Base-by-base conservation (phyloP, 148 eudicot genomes). In the Salicornia ramosissima region DNA sequence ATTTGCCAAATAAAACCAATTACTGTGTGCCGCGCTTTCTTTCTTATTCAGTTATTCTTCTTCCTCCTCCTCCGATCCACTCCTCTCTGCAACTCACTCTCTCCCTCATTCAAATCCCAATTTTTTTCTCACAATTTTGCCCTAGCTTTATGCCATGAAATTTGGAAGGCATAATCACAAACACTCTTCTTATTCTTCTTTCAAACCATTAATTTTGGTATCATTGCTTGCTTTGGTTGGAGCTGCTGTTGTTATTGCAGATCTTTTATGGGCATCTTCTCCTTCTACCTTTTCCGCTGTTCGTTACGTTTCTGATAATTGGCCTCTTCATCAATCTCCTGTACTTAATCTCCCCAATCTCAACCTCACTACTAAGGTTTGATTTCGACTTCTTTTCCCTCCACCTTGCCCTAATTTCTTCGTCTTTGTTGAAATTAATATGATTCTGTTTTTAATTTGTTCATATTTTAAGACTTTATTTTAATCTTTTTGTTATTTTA, bases 241-340 rank as follows among this genome's bases (percentile, higher is more conserved):
- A 45, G 78, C 70, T 15, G 86, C 78, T 67, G 76, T 92, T 4
- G 76, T 92, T 4, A 28, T 92, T 46, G 84, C 74, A 50, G 97
- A 92, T 80, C 81, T 89, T 25, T 75, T 84, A 2, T 89, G 96
- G 97, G 90, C 93, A 9, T 87, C 97, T 40, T 89, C 96, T 26
- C 84, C 93, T 6, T 76, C 87, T 11, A 64, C 87, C 4, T 67
- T 82, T 16, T 73, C 78, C 40, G 77, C 81, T 51, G 68, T 40
- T 54, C 80, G 72, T 22, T 80, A 67, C 52, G 69, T 82, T 14
- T 3, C 84, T 66, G 60, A 74, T 56, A 80, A 74, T 71, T 86
- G 77, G 77, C 67, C 74, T 30, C 74, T 71, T 28, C 71, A 31
- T 0, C 69, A 68, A 19, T 60, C 87, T 31, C 46, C 78, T 18